phyloP scores from a whole-genome alignment of 805 yeast species.

The Starmerella vaccinii region DNA sequence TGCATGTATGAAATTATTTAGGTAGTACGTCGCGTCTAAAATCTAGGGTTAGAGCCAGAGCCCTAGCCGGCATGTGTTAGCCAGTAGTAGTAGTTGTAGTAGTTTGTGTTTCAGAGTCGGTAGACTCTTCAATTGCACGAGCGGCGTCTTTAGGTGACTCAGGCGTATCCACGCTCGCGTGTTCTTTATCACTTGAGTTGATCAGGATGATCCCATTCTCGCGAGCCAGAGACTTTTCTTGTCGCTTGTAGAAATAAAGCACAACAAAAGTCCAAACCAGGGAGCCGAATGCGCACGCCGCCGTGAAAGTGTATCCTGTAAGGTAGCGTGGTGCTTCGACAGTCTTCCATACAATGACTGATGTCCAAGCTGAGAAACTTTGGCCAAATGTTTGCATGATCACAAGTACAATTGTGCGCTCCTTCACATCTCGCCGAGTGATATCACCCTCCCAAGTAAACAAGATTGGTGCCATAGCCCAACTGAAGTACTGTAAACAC shows the following conservation, averaged over 20 bases:
- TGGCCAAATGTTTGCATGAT: slow-evolving; percentile 44
- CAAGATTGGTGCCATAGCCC: slow-evolving; percentile 53
- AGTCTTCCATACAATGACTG: slow-evolving; percentile 37
- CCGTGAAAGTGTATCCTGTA: slow-evolving; percentile 25
- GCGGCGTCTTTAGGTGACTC: too few relatives aligned
- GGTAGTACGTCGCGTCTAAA: too few relatives aligned
- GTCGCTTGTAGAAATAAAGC: slow-evolving; percentile 15
- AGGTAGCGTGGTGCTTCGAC: slow-evolving; percentile 25
- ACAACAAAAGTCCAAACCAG: slow-evolving; percentile 22
- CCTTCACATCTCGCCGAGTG: slow-evolving; percentile 43
- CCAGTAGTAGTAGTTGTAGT: too few relatives aligned
- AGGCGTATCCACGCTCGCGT: not conserved
- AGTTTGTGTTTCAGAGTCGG: too few relatives aligned
- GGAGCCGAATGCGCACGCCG: slow-evolving; percentile 20
- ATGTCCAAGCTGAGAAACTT: slow-evolving; percentile 44
- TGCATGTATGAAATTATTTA: too few relatives aligned
- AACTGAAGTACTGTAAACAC: slow-evolving; percentile 45
- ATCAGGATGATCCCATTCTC: slow-evolving; percentile 19
- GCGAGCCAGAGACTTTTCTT: slow-evolving; percentile 13
- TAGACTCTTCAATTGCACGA: too few relatives aligned
- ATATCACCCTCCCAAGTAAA: slow-evolving; percentile 53
- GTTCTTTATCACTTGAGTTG: slow-evolving; percentile 9
- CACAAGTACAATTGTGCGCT: slow-evolving; percentile 43
- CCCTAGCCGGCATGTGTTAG: too few relatives aligned
- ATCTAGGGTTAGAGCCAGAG: too few relatives aligned